A percentile compares a stretch with the other conserved stretches of the same genome.
phyloP scores from a whole-genome alignment of 257 asterid genomes.

The Solanum etuberosum region DNA sequence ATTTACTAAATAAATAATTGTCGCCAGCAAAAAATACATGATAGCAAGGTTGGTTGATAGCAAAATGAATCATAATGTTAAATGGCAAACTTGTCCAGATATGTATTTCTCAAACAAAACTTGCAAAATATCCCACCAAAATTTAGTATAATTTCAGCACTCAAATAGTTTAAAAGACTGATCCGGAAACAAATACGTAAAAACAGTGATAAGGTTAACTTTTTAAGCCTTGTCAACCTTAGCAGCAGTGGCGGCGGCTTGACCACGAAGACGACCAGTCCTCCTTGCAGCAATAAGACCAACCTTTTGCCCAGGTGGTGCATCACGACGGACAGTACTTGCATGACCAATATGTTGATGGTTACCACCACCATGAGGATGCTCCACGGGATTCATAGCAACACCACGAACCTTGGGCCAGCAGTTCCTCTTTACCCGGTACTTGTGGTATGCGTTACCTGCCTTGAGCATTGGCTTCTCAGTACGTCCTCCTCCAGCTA shows the following conservation, averaged over 20 bases:
- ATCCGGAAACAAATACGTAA: not conserved
- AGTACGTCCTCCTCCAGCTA: slow-evolving; percentile 79
- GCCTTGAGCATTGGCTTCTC: slow-evolving; percentile 76
- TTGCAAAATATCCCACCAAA: slow-evolving; percentile 7
- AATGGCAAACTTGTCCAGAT: not conserved
- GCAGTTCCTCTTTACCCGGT: slow-evolving; percentile 60
- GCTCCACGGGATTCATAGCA: slow-evolving; percentile 81
- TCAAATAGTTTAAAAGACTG: not conserved
- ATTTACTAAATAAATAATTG: not conserved
- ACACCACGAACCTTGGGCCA: slow-evolving; percentile 94
- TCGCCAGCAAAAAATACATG: too few relatives aligned
- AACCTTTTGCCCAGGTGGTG: slow-evolving; percentile 81
- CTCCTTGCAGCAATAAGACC: slow-evolving; percentile 80
- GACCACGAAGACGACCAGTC: slow-evolving; percentile 78
- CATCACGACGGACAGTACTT: slow-evolving; percentile 71
- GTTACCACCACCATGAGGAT: slow-evolving; percentile 90
- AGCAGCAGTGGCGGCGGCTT: slow-evolving; percentile 65
- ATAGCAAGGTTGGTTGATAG: not conserved
- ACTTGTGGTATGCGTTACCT: slow-evolving; percentile 70
- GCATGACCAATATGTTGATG: slow-evolving; percentile 86
- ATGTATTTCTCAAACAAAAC: not conserved
- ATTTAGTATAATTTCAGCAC: slow-evolving; percentile 16
- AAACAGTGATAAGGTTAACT: not conserved
- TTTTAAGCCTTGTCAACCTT: slow-evolving; percentile 41
- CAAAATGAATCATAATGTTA: not conserved